Percentiles rank a stretch among this genome's conserved stretches.
Evolutionary conservation across 305 asterid genomes (phyloP).

Genomic region (Fraxinus albicans): DNA sequence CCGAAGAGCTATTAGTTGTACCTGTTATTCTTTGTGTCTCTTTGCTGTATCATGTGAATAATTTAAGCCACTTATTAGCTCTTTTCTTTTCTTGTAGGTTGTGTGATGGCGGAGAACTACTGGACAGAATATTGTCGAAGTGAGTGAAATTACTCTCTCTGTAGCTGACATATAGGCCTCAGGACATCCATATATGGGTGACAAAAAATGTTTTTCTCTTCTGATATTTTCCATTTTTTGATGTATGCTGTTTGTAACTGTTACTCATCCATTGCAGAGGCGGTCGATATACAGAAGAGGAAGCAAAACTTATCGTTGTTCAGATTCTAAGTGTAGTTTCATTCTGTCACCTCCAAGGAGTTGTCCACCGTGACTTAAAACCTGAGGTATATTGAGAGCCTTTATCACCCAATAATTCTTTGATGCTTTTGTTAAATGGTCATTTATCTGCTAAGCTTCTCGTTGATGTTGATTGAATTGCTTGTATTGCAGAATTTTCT

Average conservation of each 20-base stretch:
- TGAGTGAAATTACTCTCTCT: conserved; percentile 31
- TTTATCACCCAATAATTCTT: conserved; percentile 3
- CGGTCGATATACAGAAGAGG: conserved; percentile 86
- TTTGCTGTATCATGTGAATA: conserved; percentile 4
- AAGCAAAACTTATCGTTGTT: conserved; percentile 78
- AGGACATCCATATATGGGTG: neutral
- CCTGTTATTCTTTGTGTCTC: neutral
- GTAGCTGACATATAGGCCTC: neutral
- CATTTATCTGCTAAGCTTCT: conserved; percentile 6
- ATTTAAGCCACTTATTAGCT: conserved; percentile 4
- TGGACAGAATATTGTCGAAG: conserved; percentile 84
- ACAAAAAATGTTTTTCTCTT: neutral
- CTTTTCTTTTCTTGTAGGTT: conserved; percentile 47
- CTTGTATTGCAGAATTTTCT: conserved; percentile 64
- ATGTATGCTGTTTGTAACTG: conserved; percentile 22
- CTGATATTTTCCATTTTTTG: conserved; percentile 23
- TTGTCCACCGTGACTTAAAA: conserved; percentile 95
- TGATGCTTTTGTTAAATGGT: conserved; percentile 9
- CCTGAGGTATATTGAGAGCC: conserved; percentile 63
- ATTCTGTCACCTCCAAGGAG: conserved; percentile 95
- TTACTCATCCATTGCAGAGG: conserved; percentile 60
- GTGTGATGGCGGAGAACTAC: conserved; percentile 98
- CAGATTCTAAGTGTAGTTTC: conserved; percentile 89
- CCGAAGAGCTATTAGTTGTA: neutral
- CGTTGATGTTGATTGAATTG: conserved; percentile 22